Conservation (phyloP, 2,329 filamentous ascomycete genomes). For the Aspergillaceae sp. region DNA sequence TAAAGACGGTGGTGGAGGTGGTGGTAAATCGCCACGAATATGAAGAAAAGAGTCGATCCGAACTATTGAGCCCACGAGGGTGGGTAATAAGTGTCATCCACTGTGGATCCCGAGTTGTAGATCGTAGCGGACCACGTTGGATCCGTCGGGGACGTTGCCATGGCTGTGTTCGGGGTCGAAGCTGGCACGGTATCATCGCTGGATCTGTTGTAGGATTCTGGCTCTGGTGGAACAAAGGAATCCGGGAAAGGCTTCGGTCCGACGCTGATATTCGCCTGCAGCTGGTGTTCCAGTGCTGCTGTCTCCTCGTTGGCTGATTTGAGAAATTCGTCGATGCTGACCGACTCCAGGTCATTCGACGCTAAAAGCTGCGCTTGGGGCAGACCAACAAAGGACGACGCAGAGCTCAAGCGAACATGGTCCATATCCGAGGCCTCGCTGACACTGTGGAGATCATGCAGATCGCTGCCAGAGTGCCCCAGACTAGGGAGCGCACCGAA, state of each 20-base stretch:
- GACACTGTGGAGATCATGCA: conserved; percentile 32
- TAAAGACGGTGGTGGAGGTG: conserved; percentile 35
- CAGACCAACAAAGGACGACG: conserved; percentile 35
- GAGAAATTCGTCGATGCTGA: conserved; percentile 38
- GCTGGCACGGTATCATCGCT: background rate
- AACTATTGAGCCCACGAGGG: conserved; percentile 23
- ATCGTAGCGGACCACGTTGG: conserved; percentile 26
- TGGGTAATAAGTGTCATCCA: conserved; percentile 26
- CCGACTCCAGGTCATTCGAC: conserved; percentile 31
- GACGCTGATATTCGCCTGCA: conserved; percentile 30
- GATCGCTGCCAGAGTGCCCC: conserved; percentile 20
- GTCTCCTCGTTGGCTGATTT: conserved; percentile 35
- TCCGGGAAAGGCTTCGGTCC: conserved; percentile 26
- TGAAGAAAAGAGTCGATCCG: conserved; percentile 8
- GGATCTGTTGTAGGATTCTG: conserved; percentile 1
- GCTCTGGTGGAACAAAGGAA: conserved; percentile 20
- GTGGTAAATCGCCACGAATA: conserved; percentile 23
- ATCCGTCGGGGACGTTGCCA: conserved; percentile 19
- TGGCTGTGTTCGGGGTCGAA: background rate
- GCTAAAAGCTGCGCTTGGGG: conserved; percentile 35
- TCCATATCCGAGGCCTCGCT: conserved; percentile 36
- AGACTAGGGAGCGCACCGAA: conserved; percentile 27
- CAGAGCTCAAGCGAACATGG: conserved; percentile 34
- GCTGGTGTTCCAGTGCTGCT: conserved; percentile 31
- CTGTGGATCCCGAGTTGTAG: conserved; percentile 22